Evolutionary conservation across 2,329 filamentous ascomycete species (phyloP).

Genomic region (Stemphylium beticola): DNA sequence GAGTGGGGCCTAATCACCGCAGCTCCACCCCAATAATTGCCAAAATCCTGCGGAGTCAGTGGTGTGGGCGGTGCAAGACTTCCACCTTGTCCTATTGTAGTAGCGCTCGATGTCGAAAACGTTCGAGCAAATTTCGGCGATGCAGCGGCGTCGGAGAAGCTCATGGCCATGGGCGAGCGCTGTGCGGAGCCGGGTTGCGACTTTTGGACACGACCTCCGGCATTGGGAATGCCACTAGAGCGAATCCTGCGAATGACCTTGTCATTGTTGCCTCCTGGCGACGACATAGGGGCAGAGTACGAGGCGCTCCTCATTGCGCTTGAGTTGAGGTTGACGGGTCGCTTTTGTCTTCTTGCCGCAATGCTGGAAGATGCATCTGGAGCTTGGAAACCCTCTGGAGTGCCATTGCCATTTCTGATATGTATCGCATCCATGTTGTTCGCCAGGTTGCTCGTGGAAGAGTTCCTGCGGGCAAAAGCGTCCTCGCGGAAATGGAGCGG

Average conservation of each 20-base stretch:
- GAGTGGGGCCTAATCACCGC: conserved; percentile 37
- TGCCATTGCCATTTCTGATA: conserved; percentile 42
- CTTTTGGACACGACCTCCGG: conserved; percentile 56
- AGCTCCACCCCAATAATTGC: conserved; percentile 51
- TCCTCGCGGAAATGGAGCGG: conserved; percentile 42
- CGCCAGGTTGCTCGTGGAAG: conserved; percentile 49
- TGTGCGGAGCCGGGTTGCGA: conserved; percentile 53
- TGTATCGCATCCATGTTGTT: conserved; percentile 48
- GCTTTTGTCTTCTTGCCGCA: conserved; percentile 50
- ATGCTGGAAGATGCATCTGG: conserved; percentile 49
- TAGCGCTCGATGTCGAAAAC: conserved; percentile 45
- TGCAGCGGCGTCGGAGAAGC: conserved; percentile 56
- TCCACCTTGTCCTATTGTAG: conserved; percentile 44
- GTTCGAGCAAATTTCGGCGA: conserved; percentile 54
- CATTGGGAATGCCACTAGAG: conserved; percentile 54
- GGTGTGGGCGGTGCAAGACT: conserved; percentile 57
- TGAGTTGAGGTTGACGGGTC: conserved; percentile 49
- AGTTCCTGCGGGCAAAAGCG: conserved; percentile 44
- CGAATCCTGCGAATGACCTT: conserved; percentile 56
- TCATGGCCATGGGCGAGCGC: conserved; percentile 55
- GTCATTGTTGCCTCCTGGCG: conserved; percentile 47
- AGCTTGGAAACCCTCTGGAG: conserved; percentile 47
- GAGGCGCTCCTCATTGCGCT: conserved; percentile 52
- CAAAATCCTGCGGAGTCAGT: conserved; percentile 52
- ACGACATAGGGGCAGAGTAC: conserved; percentile 50